phyloP scores from a whole-genome alignment of 148 eudicot species.

The Beta vulgaris region DNA sequence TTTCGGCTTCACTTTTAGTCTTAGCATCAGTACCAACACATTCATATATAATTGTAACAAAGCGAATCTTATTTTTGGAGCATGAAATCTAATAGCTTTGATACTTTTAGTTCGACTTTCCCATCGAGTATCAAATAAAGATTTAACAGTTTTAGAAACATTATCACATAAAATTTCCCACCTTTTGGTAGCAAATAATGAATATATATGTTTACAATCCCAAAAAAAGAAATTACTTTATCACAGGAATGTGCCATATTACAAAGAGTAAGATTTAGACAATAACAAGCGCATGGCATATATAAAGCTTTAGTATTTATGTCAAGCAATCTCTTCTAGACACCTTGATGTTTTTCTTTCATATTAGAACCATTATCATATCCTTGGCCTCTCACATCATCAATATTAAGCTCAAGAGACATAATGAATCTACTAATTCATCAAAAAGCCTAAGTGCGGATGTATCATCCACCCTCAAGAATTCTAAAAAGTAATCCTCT shows the following conservation, averaged over 20 bases:
- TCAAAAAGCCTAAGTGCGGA: too few species aligned
- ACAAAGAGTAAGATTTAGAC: slow-evolving; percentile 1
- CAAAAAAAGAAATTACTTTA: slow-evolving; percentile 12
- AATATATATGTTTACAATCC: background rate
- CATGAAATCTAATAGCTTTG: too few species aligned
- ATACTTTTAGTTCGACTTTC: too few species aligned
- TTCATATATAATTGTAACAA: background rate
- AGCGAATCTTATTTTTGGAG: background rate
- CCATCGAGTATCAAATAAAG: too few species aligned
- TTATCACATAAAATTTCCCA: background rate
- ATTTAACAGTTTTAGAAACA: background rate
- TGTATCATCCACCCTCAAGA: too few species aligned
- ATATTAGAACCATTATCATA: background rate
- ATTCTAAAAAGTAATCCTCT: too few species aligned
- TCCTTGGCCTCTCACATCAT: too few species aligned
- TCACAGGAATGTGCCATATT: slow-evolving; percentile 10
- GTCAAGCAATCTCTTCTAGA: background rate
- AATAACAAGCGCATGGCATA: background rate
- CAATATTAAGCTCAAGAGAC: too few species aligned
- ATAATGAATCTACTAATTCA: too few species aligned
- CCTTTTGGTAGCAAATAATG: background rate
- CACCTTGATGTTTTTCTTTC: slow-evolving; percentile 5
- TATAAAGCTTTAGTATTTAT: background rate
- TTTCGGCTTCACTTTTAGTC: background rate
- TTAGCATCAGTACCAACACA: background rate